Evolutionary conservation across 805 yeast species (phyloP).

Genomic region (Trichomonascus vanleenenianus): DNA sequence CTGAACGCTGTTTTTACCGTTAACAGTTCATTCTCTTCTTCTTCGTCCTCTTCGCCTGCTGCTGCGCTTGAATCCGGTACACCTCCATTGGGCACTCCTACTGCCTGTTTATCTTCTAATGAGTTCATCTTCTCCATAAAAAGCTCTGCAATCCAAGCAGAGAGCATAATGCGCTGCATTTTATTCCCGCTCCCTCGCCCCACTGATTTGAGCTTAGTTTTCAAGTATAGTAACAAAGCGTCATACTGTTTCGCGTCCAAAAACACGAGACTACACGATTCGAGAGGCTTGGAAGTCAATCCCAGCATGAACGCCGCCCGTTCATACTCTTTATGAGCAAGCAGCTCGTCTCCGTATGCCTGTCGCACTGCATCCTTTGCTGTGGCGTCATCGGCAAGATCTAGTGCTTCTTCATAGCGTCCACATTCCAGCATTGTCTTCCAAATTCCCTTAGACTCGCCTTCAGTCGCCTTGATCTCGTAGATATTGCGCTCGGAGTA

Average conservation of each 20-base stretch:
- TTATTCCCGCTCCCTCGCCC: slow-evolving; percentile 6
- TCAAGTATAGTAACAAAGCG: slow-evolving; percentile 42
- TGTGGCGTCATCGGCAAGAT: slow-evolving; percentile 28
- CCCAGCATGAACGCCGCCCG: slow-evolving; percentile 53
- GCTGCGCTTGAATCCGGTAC: slow-evolving; percentile 23
- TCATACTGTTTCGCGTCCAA: slow-evolving; percentile 36
- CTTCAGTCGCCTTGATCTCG: slow-evolving; percentile 55
- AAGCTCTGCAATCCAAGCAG: slow-evolving; percentile 61
- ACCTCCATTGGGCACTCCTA: slow-evolving; percentile 9
- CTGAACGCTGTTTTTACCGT: slow-evolving; percentile 31
- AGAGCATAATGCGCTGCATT: slow-evolving; percentile 45
- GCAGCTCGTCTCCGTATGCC: slow-evolving; percentile 46
- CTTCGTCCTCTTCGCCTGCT: slow-evolving; percentile 11
- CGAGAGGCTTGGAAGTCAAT: slow-evolving; percentile 56
- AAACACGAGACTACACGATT: slow-evolving; percentile 53
- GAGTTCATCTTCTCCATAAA: slow-evolving; percentile 41
- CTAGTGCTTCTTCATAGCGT: slow-evolving; percentile 60
- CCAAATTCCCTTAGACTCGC: slow-evolving; percentile 76
- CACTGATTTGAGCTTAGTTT: slow-evolving; percentile 31
- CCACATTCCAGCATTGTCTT: slow-evolving; percentile 43
- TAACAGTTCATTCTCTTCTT: slow-evolving; percentile 9
- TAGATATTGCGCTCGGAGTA: slow-evolving; percentile 52
- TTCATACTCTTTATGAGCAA: slow-evolving; percentile 26
- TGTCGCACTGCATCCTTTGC: slow-evolving; percentile 41
- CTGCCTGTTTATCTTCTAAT: slow-evolving; percentile 32